These are phyloP conservation scores for Naumovozyma dairenensis DNA, from an alignment of 805 yeast genomes.

Conservation along the genomic window DNA sequence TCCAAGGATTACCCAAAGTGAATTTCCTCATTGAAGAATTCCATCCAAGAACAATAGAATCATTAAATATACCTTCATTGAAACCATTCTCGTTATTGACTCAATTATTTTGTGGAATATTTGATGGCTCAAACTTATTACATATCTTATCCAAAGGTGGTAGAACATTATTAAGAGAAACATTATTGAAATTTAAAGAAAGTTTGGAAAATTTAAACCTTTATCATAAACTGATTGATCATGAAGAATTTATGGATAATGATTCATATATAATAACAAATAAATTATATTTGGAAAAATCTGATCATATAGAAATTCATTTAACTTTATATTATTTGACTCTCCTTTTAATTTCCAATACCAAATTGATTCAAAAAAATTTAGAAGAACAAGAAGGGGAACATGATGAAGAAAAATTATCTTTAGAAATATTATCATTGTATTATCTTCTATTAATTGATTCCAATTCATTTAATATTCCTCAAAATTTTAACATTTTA, in stretches of 20 bases:
- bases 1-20: conserved; percentile 21
- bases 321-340: conserved; percentile 22
- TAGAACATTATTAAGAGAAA: background rate
- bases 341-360: conserved; percentile 4
- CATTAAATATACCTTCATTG: conserved; percentile 13
- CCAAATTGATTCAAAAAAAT: background rate
- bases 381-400: background rate
- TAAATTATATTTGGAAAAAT: conserved; percentile 9
- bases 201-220: conserved; percentile 16
- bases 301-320: conserved; percentile 23
- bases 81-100: conserved; percentile 18
- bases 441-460: conserved; percentile 22
- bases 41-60: conserved; percentile 15
- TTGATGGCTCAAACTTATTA: conserved; percentile 21
- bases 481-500: conserved; percentile 16
- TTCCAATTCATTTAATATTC: conserved; percentile 10
- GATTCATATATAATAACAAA: background rate
- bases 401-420: conserved; percentile 11
- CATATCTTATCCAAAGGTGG: conserved; percentile 9
- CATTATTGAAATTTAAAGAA: conserved; percentile 12
- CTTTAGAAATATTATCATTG: conserved; percentile 23
- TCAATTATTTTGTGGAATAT: conserved; percentile 10
- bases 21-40: conserved; percentile 22
- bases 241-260: conserved; percentile 9
- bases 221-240: conserved; percentile 20